Evolutionary conservation across 345 rosid genomes (phyloP), one percentile per base, ranked within the genome.

Genomic region (Citrus unshiu): DNA sequence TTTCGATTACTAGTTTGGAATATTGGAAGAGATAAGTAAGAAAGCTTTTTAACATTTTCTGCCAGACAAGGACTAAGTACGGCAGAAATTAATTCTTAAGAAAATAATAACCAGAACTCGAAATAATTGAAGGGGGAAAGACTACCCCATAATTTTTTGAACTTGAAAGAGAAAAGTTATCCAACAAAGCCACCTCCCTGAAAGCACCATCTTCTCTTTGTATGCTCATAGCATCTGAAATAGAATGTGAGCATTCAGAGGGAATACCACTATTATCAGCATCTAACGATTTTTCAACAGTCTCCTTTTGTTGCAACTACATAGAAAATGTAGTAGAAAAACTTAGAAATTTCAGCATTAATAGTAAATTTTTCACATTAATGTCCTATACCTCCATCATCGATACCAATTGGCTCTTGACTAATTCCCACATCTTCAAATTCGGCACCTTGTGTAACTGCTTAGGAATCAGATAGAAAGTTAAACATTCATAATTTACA

Each of bases 131-230:
- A 70, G 56, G 7, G 51, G 59, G 13, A 16, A 19, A 40, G 40
- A 35, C 72, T 77, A 86, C 85, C 86, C 66, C 73, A 69, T 29
- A 43, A 60, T 59, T 67, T 66, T 77, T 78, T 72, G 78, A 84
- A 78, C 66, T 70, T 58, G 84, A 79, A 39, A 65, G 76, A 30
- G 79, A 74, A 74, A 70, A 13, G 58, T 77, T 68, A 78, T 82
- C 82, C 68, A 51, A 63, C 72, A 74, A 43, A 69, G 29, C 32
- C 69, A 32, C 75, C 43, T 77, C 77, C 27, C 65, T 51, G 4
- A 46, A 67, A 49, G 32, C 65, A 68, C 70, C 59, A 72, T 34
- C 77, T 64, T 79, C 80, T 58, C 57, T 76, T 37, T 54, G 63
- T 67, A 56, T 56, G 57, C 64, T 54, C 54, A 14, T 37, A 58